Base-by-base conservation (phyloP, 345 rosid genomes). In the Adansonia digitata region DNA sequence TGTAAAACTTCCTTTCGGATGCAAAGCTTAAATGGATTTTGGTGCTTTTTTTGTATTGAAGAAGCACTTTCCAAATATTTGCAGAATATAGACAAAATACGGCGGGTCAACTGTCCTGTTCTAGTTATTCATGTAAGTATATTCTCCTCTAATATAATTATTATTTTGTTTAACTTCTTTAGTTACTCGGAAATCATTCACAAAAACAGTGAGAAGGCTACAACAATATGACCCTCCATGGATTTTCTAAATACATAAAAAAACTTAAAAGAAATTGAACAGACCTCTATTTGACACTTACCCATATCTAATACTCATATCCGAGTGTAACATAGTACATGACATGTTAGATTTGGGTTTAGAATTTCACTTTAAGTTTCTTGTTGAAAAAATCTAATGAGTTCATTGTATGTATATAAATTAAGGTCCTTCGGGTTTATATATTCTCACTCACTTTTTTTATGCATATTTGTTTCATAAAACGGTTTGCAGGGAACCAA, bases 41-140 rank as follows among this genome's bases (percentile, higher is more conserved):
- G 3, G 37, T 42, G 12, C 46, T 13, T 42, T 42, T 35, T 31
- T 82, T 63, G 14, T 75, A 56, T 43, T 79, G 72, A 74, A 72
- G 27, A 24, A 1, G 20, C 51, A 68, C 68, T 55, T 74, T 46
- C 82, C 72, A 57, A 60, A 42, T 14, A 15, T 79, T 65, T 86
- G 68, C 97, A 95, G 99, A 95, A 95, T 76, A 93, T 95, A 55
- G 98, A 95, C 88, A 95, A 93, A 84, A 95, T 95, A 72, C 88
- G 97, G 35, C 89, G 84, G 35, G 99, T 91, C 78, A 83, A 29
- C 71, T 89, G 94, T 71, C 97, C 93, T 3, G 94, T 95, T 82
- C 89, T 95, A 59, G 98, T 95, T 63, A 91, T 95, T 75, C 99
- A 93, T 88, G 99, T 95, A 88, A 81, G 98, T 81, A 20, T 52